Base-by-base conservation (phyloP, 1,139 yeast genomes). In the Yamadazyma epiphylla region DNA sequence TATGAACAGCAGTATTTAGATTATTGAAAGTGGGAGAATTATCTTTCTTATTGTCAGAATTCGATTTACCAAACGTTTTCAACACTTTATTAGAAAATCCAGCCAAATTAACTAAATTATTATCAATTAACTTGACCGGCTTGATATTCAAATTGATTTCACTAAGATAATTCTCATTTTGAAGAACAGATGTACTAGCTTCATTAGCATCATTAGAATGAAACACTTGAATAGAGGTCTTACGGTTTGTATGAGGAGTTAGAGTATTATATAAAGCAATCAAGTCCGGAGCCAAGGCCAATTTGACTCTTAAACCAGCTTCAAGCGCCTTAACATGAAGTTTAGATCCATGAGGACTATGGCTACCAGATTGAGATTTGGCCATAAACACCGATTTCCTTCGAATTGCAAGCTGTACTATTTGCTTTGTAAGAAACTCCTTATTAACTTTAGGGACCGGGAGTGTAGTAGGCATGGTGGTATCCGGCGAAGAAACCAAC, bases 321-420 rank as follows among this genome's bases (percentile, higher is more conserved):
- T 74, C 75, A 17, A 74, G 51, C 5, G 77, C 74, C 36, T 74
- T 66, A 4, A 74, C 65, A 39, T 73, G 78, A 16, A 70, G 57
- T 39, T 69, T 69, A 4, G 43, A 40, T 9, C 13, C 22, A 10
- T 35, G 15, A 13, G 29, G 11, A 12, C 28, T 21, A 19, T 37
- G 35, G 2, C 20, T 13, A 9, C 15, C 25, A n/a, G 13, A 25
- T 8, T 6, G 19, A 14, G 35, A 39, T 25, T 32, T 31, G 13
- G 23, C n/a, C 8, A 28, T 28, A 4, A 30, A 9, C 3, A 28
- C 16, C 5, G 37, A 50, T 36, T 65, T 65, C 24, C 70, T 51
- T 28, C 74, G 42, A 10, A 67, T 53, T 4, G 73, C 71, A 29
- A 67, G 50, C 40, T 62, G 60, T 15, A 67, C 66, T 33, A 64